Evolutionary conservation across 768 basidiomycete genomes (phyloP), one percentile per base, ranked within the genome.

Genomic region (Scleroderma citrinum): DNA sequence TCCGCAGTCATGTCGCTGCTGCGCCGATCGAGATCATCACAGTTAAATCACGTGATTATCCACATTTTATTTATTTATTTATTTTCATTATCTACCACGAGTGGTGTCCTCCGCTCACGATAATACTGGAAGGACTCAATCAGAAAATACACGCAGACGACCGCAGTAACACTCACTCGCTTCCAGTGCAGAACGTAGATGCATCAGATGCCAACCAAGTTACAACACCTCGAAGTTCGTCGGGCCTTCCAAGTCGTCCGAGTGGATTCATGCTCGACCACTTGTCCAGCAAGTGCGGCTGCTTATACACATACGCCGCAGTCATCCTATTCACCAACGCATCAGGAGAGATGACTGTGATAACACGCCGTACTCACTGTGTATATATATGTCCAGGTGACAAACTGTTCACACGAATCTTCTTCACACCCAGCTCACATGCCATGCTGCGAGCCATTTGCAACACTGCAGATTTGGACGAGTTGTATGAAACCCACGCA

Each of bases 381-480:
- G 85, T 88, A 59, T 85, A 84, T 23, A 88, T 85, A 58, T 86
- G 77, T 3, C 87, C 86, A 0, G 86, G 86, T 10, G 87, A 88
- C 44, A 90, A 71, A 12, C 81, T 72, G 63, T 90, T 90, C 50
- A 88, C 85, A 3, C 87, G 75, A 44, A 90, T 87, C 2, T 72
- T 67, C 62, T 80, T 70, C 31, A 60, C 67, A 2, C 84, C 87
- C 2, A 90, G 74, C 60, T 90, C 87, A 59, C 85, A 87, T 3
- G 87, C 87, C 85, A 90, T 83, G 62, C 83, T 87, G 37, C 87
- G 78, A 5, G 73, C 81, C 85, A 87, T 87, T 66, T 90, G 87
- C 36, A 88, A 65, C 16, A 90, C 85, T 5, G 81, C 87, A 1
- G 82, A 78, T 66, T 90, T 90, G 69, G 82, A 85, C 42, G 77